phyloP scores from a whole-genome alignment of 2,329 filamentous ascomycete genomes.

The Verticillium alfalfae region DNA sequence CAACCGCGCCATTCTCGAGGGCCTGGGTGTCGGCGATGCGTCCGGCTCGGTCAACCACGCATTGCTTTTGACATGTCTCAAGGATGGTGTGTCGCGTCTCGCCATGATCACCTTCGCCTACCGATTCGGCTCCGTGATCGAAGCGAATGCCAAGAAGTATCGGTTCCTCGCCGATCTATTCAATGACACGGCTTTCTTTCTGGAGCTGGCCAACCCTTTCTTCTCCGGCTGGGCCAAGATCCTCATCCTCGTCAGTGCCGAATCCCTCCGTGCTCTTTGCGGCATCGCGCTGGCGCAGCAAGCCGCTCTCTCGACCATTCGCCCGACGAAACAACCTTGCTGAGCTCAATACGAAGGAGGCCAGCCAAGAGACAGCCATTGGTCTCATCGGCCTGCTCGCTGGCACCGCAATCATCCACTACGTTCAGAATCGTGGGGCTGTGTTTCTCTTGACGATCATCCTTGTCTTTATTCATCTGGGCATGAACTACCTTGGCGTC shows the following conservation, averaged over 20 bases:
- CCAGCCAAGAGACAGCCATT: constrained; percentile 91
- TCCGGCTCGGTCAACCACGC: constrained; percentile 74
- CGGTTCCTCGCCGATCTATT: constrained; percentile 82
- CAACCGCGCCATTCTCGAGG: constrained; percentile 73
- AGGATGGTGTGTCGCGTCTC: constrained; percentile 74
- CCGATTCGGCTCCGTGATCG: constrained; percentile 72
- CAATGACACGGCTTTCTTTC: constrained; percentile 79
- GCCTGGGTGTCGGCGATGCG: constrained; percentile 78
- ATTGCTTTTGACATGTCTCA: constrained; percentile 74
- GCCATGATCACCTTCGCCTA: constrained; percentile 86
- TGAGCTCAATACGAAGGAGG: constrained; percentile 91
- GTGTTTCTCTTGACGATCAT: constrained; percentile 71
- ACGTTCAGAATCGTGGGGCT: constrained; percentile 62
- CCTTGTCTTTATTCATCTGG: constrained; percentile 71
- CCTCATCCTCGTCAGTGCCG: constrained; percentile 41
- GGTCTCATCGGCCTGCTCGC: constrained; percentile 81
- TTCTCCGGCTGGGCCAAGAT: constrained; percentile 53
- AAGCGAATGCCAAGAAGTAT: constrained; percentile 88
- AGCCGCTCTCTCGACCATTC: constrained; percentile 91
- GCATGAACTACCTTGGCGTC: constrained; percentile 83
- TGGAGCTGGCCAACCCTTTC: constrained; percentile 77
- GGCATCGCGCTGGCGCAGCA: constrained; percentile 91
- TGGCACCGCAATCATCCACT: constrained; percentile 75
- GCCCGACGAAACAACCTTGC: constrained; percentile 80
- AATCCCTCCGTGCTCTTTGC: constrained; percentile 60